phyloP scores from a whole-genome alignment of 1,284 basidiomycete genomes.

The Ganoderma sinense region DNA sequence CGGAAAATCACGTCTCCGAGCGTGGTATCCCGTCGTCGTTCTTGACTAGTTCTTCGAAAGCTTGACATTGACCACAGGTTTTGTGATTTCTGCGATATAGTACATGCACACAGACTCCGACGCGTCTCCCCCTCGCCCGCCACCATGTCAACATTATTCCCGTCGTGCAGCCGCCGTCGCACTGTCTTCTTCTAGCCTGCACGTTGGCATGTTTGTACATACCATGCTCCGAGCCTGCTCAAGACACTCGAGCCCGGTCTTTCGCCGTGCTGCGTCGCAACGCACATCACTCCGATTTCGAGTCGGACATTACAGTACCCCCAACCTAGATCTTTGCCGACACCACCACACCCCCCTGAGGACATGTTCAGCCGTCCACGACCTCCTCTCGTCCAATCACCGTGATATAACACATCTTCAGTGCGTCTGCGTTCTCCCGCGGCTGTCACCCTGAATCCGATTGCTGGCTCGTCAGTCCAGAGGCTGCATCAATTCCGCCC shows the following conservation, averaged over 20 bases:
- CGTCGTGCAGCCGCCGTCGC: background rate
- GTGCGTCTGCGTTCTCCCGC: background rate
- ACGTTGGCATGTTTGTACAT: background rate
- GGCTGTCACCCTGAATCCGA: background rate
- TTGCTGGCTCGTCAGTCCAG: background rate
- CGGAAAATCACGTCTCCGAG: background rate
- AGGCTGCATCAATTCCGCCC: background rate
- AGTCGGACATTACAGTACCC: background rate
- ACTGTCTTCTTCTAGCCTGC: background rate
- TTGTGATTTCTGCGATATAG: background rate
- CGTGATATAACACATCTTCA: background rate
- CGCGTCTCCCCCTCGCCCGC: background rate
- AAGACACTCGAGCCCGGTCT: background rate
- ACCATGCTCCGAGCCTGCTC: background rate
- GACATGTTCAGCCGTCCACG: background rate
- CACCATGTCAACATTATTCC: constrained; percentile 1
- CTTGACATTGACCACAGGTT: background rate
- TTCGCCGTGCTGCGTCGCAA: constrained; percentile 10
- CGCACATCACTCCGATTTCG: constrained; percentile 2
- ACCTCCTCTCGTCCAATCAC: background rate
- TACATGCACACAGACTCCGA: background rate
- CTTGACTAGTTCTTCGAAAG: background rate
- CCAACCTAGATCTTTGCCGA: background rate
- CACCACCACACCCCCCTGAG: background rate
- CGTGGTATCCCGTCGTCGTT: background rate